Evolutionary conservation across 1,284 basidiomycete species (phyloP).

Genomic region (Apiotrichum domesticum): DNA sequence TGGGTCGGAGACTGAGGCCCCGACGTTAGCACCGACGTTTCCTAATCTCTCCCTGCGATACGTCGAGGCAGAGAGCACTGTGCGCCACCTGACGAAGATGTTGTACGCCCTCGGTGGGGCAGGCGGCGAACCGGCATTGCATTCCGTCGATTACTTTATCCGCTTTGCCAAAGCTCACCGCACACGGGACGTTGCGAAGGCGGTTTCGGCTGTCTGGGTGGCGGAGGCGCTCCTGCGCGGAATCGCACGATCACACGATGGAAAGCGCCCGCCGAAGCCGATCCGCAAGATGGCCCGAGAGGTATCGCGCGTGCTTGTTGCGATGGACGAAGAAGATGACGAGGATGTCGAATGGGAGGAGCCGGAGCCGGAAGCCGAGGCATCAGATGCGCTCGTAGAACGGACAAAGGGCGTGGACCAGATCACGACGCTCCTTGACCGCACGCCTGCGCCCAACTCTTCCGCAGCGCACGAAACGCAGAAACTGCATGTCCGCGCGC

Average conservation of each 20-base stretch:
- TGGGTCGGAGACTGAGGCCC: conserved; percentile 6
- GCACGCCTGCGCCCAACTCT: conserved; percentile 22
- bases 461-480: conserved; percentile 27
- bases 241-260: conserved; percentile 50
- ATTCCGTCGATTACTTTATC: conserved; percentile 74
- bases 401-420: conserved; percentile 54
- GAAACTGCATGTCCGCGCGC: conserved; percentile 45
- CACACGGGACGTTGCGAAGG: conserved; percentile 46
- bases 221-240: conserved; percentile 69
- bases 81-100: conserved; percentile 59
- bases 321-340: conserved; percentile 66
- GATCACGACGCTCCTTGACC: conserved; percentile 43
- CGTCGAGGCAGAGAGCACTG: conserved; percentile 56
- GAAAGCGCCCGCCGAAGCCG: conserved; percentile 46
- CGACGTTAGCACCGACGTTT: conserved; percentile 14
- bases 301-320: conserved; percentile 59
- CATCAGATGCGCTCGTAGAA: conserved; percentile 47
- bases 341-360: conserved; percentile 60
- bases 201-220: conserved; percentile 76
- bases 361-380: conserved; percentile 1
- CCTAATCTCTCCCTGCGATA: conserved; percentile 56
- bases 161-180: conserved; percentile 50
- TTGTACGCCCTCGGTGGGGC: conserved; percentile 61
- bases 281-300: conserved; percentile 62
- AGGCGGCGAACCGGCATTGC: conserved; percentile 64